These are phyloP conservation scores for Haematococcus sp. DNA, from an alignment of 139 green algal species.

Conservation along the genomic window DNA sequence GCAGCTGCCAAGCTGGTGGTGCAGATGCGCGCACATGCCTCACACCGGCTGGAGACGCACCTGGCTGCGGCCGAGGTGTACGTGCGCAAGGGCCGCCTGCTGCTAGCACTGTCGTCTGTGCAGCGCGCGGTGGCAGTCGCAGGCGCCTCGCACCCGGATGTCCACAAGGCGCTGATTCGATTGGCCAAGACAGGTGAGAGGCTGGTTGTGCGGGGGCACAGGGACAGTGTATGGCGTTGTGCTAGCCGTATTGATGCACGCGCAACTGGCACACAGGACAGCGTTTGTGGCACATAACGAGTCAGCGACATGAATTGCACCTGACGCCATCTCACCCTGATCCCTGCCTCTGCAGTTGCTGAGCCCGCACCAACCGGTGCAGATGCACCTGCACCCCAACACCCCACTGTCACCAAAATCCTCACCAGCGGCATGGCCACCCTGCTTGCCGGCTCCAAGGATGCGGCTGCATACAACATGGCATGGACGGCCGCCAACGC, in stretches of 20 bases:
- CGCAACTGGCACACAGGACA: too few relatives aligned
- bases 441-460: constrained; percentile 39
- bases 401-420: constrained; percentile 41
- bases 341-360: too few relatives aligned
- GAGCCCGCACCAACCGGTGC: neutral
- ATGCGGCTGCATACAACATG: constrained; percentile 20
- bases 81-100: constrained; percentile 56
- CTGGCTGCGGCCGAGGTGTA: constrained; percentile 59
- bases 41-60: constrained; percentile 44
- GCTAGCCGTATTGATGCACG: too few relatives aligned
- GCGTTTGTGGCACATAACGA: too few relatives aligned
- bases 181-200: constrained; percentile 38
- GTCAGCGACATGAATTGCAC: too few relatives aligned
- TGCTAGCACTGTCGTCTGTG: constrained; percentile 80
- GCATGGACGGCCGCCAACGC: constrained; percentile 37
- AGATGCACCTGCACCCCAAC: neutral
- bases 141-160: constrained; percentile 51
- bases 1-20: constrained; percentile 86
- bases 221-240: too few relatives aligned
- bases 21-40: constrained; percentile 60
- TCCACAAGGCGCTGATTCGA: constrained; percentile 62
- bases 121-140: constrained; percentile 55
- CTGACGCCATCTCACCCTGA: too few relatives aligned
- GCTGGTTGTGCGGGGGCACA: too few relatives aligned
- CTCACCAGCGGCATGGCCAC: constrained; percentile 32